Conservation (phyloP, 257 asterid genomes). For the Solanum neorickii region DNA sequence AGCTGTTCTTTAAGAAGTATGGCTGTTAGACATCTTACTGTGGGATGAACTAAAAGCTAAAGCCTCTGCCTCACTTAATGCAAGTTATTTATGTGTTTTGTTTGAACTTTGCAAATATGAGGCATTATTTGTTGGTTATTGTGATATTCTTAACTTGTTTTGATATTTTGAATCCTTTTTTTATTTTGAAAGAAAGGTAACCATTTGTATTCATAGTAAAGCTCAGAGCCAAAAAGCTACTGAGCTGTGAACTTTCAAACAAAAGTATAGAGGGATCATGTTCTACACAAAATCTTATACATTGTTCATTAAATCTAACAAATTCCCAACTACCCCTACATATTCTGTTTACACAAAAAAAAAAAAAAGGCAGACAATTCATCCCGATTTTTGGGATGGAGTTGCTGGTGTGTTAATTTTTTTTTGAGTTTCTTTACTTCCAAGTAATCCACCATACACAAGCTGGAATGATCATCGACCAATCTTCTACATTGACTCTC, state of each 20-base stretch:
- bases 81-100: neutral
- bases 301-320: neutral
- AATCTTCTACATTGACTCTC: neutral
- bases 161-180: neutral
- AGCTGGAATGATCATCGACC: neutral
- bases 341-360: neutral
- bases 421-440: neutral
- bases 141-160: neutral
- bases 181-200: neutral
- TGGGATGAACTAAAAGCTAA: neutral
- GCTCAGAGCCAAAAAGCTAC: neutral
- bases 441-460: neutral
- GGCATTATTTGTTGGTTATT: neutral
- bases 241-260: neutral
- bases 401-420: neutral
- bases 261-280: neutral
- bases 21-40: neutral
- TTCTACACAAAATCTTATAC: neutral
- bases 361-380: neutral
- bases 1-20: neutral
- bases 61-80: neutral
- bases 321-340: neutral
- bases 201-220: neutral
- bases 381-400: neutral
- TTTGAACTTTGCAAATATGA: neutral